Conservation (phyloP, 2,329 filamentous ascomycete species). For the Claviceps cyperi region DNA sequence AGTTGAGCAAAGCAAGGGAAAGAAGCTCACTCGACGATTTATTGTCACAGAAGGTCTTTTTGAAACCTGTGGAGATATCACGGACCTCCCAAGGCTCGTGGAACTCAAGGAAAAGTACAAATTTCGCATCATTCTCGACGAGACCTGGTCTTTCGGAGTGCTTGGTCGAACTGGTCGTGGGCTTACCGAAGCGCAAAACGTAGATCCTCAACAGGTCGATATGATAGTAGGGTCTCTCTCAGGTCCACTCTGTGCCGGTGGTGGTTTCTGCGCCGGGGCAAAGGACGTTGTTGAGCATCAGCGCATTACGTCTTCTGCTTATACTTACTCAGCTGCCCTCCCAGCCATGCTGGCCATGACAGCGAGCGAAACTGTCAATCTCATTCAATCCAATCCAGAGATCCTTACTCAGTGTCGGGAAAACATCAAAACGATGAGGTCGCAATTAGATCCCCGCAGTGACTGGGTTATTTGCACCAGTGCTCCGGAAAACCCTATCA, state of each 20-base stretch:
- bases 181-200: slow-evolving; percentile 90
- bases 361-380: slow-evolving; percentile 74
- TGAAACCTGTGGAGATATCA: slow-evolving; percentile 75
- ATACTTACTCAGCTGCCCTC: slow-evolving; percentile 89
- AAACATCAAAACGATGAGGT: slow-evolving; percentile 71
- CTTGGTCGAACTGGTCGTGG: slow-evolving; percentile 83
- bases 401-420: slow-evolving; percentile 67
- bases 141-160: slow-evolving; percentile 94
- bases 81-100: slow-evolving; percentile 75
- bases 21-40: slow-evolving; percentile 81
- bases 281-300: slow-evolving; percentile 92
- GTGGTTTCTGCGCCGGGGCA: slow-evolving; percentile 87
- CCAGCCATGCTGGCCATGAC: slow-evolving; percentile 93
- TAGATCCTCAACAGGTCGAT: slow-evolving; percentile 83
- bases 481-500: slow-evolving; percentile 68
- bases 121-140: slow-evolving; percentile 92
- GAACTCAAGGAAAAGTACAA: slow-evolving; percentile 94
- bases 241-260: slow-evolving; percentile 78
- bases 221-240: slow-evolving; percentile 94
- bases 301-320: slow-evolving; percentile 79
- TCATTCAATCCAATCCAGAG: slow-evolving; percentile 78
- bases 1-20: slow-evolving; percentile 71
- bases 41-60: slow-evolving; percentile 94
- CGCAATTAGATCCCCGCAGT: slow-evolving; percentile 79
- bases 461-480: slow-evolving; percentile 85